Conservation (phyloP, 176 grass and related monocot genomes). For the sorghum (Sorghum bicolor) region DNA sequence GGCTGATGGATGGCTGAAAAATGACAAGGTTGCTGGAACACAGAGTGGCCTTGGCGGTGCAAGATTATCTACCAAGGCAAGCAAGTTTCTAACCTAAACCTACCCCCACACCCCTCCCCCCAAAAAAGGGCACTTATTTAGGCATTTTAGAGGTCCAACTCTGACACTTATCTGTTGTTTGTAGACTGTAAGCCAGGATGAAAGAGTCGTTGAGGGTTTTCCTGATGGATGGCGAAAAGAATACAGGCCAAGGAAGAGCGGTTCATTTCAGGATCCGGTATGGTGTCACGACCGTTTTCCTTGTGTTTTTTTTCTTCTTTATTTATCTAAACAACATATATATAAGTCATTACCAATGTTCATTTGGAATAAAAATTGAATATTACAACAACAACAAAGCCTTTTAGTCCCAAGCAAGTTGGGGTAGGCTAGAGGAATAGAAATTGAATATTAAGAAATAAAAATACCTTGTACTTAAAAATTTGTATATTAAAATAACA, state of each 20-base stretch:
- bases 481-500: not conserved
- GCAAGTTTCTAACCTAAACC: not conserved
- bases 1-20: slow-evolving; percentile 32
- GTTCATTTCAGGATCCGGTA: slow-evolving; percentile 42
- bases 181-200: slow-evolving; percentile 34
- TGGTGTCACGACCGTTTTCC: not conserved
- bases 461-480: not conserved
- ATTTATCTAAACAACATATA: not conserved
- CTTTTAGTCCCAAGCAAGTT: no score
- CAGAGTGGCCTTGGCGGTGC: not conserved
- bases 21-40: not conserved
- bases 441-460: not conserved
- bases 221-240: slow-evolving; percentile 58
- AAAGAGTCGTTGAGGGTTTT: slow-evolving; percentile 11
- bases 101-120: no score
- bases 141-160: not conserved
- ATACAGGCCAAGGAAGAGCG: slow-evolving; percentile 39
- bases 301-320: not conserved
- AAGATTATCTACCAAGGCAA: not conserved
- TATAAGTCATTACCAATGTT: not conserved
- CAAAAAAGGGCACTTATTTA: not conserved
- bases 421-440: no score
- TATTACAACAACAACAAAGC: no score
- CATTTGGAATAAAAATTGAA: not conserved
- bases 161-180: slow-evolving; percentile 2